Base-by-base conservation (phyloP, 495 filamentous ascomycete genomes). In the Penicillium coffeae region DNA sequence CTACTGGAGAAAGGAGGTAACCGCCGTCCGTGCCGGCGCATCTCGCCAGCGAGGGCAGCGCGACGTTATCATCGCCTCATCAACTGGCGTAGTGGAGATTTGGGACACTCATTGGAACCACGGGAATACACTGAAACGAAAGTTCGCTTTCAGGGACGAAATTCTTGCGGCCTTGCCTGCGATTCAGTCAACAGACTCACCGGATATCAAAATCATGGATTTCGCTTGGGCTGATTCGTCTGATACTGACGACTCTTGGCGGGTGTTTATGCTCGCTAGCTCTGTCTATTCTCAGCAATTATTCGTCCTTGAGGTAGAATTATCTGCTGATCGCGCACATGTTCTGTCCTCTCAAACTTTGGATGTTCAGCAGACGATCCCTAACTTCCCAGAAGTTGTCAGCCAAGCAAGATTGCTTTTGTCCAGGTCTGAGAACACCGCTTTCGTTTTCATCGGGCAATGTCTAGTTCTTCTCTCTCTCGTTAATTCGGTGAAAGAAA, bases 41-140 rank as follows among this genome's bases (percentile, higher is more conserved):
- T 83, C 85, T 15, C 72, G 74, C 18, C 82, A 83, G 45, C 78
- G 89, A 58, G 91, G 91, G 3, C 90, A 97, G 66, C 83, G 91
- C 58, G 85, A 91, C 55, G 77, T 94, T 19, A 75, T 94, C 20
- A 80, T 90, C 49, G 83, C 81, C 21, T 90, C 89, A 9, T 75
- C 81, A 4, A 80, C 81, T 35, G 90, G 89, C 16, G 68, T 81
- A 21, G 64, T 98, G 12, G 84, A 93, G 48, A 77, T 84, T 9
- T 98, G 93, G 93, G 85, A 88, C 59, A 75, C 95, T 3, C 88
- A 89, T 58, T 86, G 90, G 64, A 85, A 87, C 30, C 90, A 90
- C 21, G 86, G 78, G 15, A 77, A 80, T 46, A 67, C 71, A 3
- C 62, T 82, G 33, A 77, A 74, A 50, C 69, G 65, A 40, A 76